phyloP scores from a whole-genome alignment of 352 stramenopile species.

The Phytopythium cucurbitacearum region DNA sequence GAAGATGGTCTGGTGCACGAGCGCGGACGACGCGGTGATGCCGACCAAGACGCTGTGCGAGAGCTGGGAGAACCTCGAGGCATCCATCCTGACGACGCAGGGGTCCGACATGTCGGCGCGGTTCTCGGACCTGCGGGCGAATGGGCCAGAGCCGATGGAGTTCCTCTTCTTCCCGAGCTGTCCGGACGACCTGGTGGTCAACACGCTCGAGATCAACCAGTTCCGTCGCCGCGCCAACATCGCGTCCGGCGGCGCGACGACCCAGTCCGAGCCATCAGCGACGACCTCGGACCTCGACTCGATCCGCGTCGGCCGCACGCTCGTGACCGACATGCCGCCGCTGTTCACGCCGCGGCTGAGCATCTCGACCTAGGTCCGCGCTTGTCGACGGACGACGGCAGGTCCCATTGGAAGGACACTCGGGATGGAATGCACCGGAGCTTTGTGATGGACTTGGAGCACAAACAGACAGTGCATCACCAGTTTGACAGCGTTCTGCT shows the following conservation, averaged over 20 bases:
- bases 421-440: background rate
- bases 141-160: conserved; percentile 21
- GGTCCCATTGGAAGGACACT: background rate
- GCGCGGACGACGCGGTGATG: too few relatives aligned
- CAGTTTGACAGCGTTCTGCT: too few relatives aligned
- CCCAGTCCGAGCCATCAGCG: conserved; percentile 7
- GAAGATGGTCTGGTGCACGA: too few relatives aligned
- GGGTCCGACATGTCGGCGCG: too few relatives aligned
- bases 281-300: conserved; percentile 16
- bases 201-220: conserved; percentile 23
- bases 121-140: background rate
- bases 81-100: too few relatives aligned
- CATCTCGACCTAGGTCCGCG: conserved; percentile 5
- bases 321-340: conserved; percentile 39
- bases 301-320: conserved; percentile 32
- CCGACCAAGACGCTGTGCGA: too few relatives aligned
- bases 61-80: too few relatives aligned
- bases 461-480: too few relatives aligned
- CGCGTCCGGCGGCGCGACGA: conserved; percentile 2
- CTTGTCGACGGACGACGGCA: background rate
- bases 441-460: too few relatives aligned
- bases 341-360: conserved; percentile 34
- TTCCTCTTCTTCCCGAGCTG: conserved; percentile 57
- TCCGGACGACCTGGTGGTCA: conserved; percentile 28
- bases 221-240: conserved; percentile 11